Base-by-base conservation (phyloP, 2,329 filamentous ascomycete species). In the Beauveria pseudobassiana region DNA sequence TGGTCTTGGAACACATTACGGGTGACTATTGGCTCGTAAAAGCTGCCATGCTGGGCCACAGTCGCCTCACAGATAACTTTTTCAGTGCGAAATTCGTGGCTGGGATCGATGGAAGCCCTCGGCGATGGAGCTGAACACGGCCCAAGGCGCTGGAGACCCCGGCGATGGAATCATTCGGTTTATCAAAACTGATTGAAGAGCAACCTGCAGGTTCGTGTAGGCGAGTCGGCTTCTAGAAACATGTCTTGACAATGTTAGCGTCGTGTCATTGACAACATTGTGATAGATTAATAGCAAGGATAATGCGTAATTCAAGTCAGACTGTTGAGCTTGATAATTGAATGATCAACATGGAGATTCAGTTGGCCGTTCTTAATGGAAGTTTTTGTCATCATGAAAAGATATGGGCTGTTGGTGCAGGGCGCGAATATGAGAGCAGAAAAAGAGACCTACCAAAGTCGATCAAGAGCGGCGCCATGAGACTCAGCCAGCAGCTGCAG, bases 301-400 rank as follows among this genome's bases (percentile, higher is more conserved):
- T 63, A 63, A 14, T 28, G 16, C 46, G 46, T 24, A 20, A 20
- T 62, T 67, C 34, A 42, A 55, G 66, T 85, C 82, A 86, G 82
- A 86, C 80, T 84, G 80, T 84, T 84, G 81, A 85, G 82, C 82
- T 85, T 85, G 82, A 84, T 81, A 76, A 74, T 75, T 77, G 75
- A 76, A 67, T 69, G 70, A 85, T 63, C 82, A 80, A 84, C 82
- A 85, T 79, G 67, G 71, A 65, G 68, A 75, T 84, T 86, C 81
- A 81, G 83, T 83, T 84, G 83, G 83, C 82, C 82, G 83, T 86
- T 86, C 82, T 85, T 85, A 84, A 82, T 60, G 49, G 71, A 74
- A 82, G 76, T 71, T 67, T 76, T 64, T 76, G 74, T 86, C 82
- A 86, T 86, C 82, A 84, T 76, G 64, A 64, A 67, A 69, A 63